A percentile compares a stretch with the other conserved stretches of the same genome.
Conservation (phyloP, 2,329 filamentous ascomycete genomes). For the Xenoacremonium recifei region DNA sequence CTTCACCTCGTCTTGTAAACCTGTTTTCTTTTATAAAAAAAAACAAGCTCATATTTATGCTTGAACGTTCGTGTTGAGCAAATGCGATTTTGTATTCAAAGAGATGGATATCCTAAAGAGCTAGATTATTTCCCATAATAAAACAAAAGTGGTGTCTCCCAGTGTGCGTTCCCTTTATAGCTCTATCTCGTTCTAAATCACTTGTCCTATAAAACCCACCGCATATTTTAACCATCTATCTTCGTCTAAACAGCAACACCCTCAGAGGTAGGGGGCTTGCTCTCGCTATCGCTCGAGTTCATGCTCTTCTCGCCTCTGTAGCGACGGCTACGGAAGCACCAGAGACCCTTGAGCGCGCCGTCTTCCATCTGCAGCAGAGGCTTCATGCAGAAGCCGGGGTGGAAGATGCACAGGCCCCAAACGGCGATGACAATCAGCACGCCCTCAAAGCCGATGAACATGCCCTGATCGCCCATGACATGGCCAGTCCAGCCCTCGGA, state of each 20-base stretch:
- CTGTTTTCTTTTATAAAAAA: too few relatives aligned
- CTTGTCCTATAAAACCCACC: neutral
- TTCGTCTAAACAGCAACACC: conserved; percentile 10
- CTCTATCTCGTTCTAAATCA: too few relatives aligned
- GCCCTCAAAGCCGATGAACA: conserved; percentile 60
- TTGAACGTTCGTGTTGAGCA: too few relatives aligned
- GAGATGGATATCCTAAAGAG: too few relatives aligned
- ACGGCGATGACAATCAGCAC: conserved; percentile 49
- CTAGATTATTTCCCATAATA: too few relatives aligned
- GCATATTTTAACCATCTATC: neutral
- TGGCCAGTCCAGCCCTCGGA: conserved; percentile 60
- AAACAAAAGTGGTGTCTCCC: too few relatives aligned
- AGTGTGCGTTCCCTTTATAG: too few relatives aligned
- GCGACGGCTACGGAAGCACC: conserved; percentile 22
- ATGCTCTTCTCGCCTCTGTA: conserved; percentile 5
- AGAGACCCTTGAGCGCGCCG: conserved; percentile 25
- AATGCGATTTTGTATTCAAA: too few relatives aligned
- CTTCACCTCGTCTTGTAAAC: too few relatives aligned
- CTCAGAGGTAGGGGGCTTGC: conserved; percentile 7
- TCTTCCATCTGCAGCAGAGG: conserved; percentile 25
- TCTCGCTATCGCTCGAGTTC: conserved; percentile 11
- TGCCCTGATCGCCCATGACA: conserved; percentile 53
- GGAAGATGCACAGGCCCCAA: conserved; percentile 40
- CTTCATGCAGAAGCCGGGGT: conserved; percentile 26
- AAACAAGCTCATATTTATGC: too few relatives aligned